Evolutionary conservation across 495 filamentous ascomycete genomes (phyloP).

Genomic region (Parachaetomium inaequale): DNA sequence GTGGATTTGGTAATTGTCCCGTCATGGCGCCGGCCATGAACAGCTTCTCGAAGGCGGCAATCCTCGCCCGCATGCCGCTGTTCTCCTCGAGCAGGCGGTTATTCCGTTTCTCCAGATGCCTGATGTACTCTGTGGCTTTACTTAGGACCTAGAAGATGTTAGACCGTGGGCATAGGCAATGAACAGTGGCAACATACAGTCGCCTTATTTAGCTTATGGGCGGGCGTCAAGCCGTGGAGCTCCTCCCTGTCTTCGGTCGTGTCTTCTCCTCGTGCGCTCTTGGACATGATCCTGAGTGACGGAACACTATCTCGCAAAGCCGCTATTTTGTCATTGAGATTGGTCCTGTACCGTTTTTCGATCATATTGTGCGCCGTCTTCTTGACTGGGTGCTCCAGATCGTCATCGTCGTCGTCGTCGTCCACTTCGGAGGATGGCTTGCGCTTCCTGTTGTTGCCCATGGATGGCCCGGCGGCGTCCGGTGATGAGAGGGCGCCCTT

Average conservation of each 20-base stretch:
- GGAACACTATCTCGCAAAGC: slow-evolving; percentile 87
- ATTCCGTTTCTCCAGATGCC: slow-evolving; percentile 86
- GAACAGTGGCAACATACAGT: slow-evolving; percentile 52
- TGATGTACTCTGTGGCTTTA: slow-evolving; percentile 95
- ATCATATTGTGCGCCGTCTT: slow-evolving; percentile 98
- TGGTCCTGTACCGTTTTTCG: slow-evolving; percentile 92
- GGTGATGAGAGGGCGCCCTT: slow-evolving; percentile 49
- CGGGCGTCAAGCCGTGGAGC: slow-evolving; percentile 69
- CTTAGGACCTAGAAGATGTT: slow-evolving; percentile 57
- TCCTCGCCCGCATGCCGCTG: slow-evolving; percentile 62
- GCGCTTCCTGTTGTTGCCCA: slow-evolving; percentile 54
- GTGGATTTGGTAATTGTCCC: slow-evolving; percentile 40
- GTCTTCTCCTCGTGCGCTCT: slow-evolving; percentile 62
- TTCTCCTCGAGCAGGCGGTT: slow-evolving; percentile 79
- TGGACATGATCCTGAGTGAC: slow-evolving; percentile 71
- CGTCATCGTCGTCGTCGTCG: slow-evolving; percentile 47
- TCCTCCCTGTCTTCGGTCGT: slow-evolving; percentile 72
- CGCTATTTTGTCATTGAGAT: slow-evolving; percentile 94
- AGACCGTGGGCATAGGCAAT: background rate
- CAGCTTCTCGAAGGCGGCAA: slow-evolving; percentile 66
- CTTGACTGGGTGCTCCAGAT: slow-evolving; percentile 68
- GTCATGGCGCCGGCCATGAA: slow-evolving; percentile 58
- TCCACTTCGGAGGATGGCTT: slow-evolving; percentile 58
- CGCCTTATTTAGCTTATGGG: slow-evolving; percentile 93
- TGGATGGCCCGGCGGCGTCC: slow-evolving; percentile 42